Base-by-base conservation (phyloP, 108 stramenopile species). In the Pseudonitzschia multistriata region DNA sequence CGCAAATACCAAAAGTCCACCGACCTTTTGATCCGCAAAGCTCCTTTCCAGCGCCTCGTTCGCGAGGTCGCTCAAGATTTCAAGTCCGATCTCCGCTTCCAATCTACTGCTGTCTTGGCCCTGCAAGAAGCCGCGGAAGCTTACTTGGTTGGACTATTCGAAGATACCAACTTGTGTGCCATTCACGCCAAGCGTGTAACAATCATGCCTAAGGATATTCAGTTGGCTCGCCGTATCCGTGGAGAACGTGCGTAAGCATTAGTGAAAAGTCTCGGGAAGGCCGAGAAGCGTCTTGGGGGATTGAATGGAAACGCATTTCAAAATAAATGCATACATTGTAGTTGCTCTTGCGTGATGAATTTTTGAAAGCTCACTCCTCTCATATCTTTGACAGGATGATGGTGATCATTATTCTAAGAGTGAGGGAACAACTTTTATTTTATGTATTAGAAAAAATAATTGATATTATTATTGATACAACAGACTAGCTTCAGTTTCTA, bases 131-230 rank as follows among this genome's bases (percentile, higher is more conserved):
- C 97, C 40, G 74, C 88, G 30, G 96, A 97, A 78, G 93, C 93
- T 31, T 96, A 94, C 86, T 85, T 95, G 42, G 90, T 97, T 63
- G 88, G 90, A 60, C 86, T 97, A 30, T 96, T 97, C 78, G 96
- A 97, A 76, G 96, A 97, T 68, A 88, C 91, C 76, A 96, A 96
- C 89, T 83, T 96, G 75, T 96, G 95, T 78, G 96, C 96, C 60
- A 95, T 97, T 67, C 96, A 97, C 84, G 96, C 91, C 71, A 93
- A 94, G 79, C 95, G 96, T 76, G 94, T 97, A 29, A 97, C 96
- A 35, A 97, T 97, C 89, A 95, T 97, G 95, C 91, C 94, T 49
- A 96, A 95, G 85, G 96, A 97, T 74, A 94, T 97, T 53, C 95
- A 93, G 76, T 72, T 87, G 64, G 89, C 89, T 36, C 85, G 88